Evolutionary conservation across 1,284 basidiomycete species (phyloP).

Genomic region (Earliella scabrosa): DNA sequence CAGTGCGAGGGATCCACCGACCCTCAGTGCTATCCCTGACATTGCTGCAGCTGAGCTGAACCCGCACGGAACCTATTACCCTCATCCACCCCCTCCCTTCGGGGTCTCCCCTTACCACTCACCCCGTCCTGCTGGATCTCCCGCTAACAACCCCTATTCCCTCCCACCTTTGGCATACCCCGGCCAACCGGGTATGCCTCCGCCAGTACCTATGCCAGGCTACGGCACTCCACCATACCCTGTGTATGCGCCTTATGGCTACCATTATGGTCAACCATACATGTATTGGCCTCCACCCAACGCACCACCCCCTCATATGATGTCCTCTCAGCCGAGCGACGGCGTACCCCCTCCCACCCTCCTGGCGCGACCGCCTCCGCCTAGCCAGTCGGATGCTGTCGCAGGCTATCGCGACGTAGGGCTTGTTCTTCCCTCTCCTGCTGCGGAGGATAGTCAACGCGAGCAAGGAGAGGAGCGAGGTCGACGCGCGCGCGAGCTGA

Average conservation of each 20-base stretch:
- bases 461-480: slow-evolving; percentile 20
- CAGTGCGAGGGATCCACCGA: slow-evolving; percentile 2
- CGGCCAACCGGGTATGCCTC: slow-evolving; percentile 16
- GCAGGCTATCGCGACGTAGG: slow-evolving; percentile 38
- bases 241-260: slow-evolving; percentile 26
- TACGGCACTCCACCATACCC: slow-evolving; percentile 37
- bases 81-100: slow-evolving; percentile 22
- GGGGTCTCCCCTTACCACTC: slow-evolving; percentile 30
- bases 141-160: slow-evolving; percentile 26
- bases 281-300: slow-evolving; percentile 26
- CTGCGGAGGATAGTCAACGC: slow-evolving; percentile 7
- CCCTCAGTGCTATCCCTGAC: slow-evolving; percentile 15
- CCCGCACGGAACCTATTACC: slow-evolving; percentile 22
- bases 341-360: slow-evolving; percentile 35
- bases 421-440: slow-evolving; percentile 23
- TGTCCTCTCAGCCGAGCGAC: slow-evolving; percentile 10
- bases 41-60: slow-evolving; percentile 10
- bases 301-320: slow-evolving; percentile 6
- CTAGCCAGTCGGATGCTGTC: slow-evolving; percentile 36
- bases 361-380: slow-evolving; percentile 35
- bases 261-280: slow-evolving; percentile 28
- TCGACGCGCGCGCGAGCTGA: slow-evolving; percentile 35
- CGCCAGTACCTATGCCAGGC: slow-evolving; percentile 25
- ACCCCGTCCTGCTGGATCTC: slow-evolving; percentile 29
- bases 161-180: slow-evolving; percentile 27